phyloP scores from a whole-genome alignment of 1,139 yeast species.

The Geotrichum cucujoidarum region DNA sequence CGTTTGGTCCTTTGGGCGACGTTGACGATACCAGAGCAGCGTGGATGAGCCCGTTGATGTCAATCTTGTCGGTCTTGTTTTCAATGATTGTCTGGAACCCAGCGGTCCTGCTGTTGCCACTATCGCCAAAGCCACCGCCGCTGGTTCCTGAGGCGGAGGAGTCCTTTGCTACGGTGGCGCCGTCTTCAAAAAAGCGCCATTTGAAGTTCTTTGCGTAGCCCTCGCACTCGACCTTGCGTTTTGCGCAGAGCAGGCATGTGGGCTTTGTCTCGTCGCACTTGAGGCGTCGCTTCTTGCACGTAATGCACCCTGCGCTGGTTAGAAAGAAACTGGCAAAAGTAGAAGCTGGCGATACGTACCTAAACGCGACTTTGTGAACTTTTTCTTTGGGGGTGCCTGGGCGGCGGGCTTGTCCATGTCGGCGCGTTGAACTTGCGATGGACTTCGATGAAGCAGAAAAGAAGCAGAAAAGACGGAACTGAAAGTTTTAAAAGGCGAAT shows the following conservation, averaged over 20 bases:
- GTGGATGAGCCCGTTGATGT: constrained; percentile 9
- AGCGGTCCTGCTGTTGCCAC: neutral
- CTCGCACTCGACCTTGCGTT: constrained; percentile 48
- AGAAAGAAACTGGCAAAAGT: neutral
- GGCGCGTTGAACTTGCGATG: no score
- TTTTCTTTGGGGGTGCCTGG: constrained; percentile 3
- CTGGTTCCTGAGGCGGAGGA: constrained; percentile 15
- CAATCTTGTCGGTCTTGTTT: neutral
- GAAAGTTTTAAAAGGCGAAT: no score
- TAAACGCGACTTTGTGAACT: constrained; percentile 17
- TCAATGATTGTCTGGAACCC: neutral
- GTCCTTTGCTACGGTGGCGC: constrained; percentile 25
- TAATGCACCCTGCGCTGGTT: constrained; percentile 43
- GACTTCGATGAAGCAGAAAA: no score
- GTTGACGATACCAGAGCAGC: constrained; percentile 14
- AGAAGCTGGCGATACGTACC: constrained; percentile 6
- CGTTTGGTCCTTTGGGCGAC: neutral
- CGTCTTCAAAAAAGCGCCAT: constrained; percentile 51
- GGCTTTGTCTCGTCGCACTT: constrained; percentile 60
- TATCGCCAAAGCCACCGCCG: neutral
- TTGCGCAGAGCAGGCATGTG: constrained; percentile 41
- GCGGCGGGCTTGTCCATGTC: constrained; percentile 1
- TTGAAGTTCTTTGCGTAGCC: constrained; percentile 62
- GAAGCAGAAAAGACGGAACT: no score
- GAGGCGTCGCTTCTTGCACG: constrained; percentile 52